Conservation (phyloP, 805 yeast species). For the Saccharomycopsis synnaedendra region DNA sequence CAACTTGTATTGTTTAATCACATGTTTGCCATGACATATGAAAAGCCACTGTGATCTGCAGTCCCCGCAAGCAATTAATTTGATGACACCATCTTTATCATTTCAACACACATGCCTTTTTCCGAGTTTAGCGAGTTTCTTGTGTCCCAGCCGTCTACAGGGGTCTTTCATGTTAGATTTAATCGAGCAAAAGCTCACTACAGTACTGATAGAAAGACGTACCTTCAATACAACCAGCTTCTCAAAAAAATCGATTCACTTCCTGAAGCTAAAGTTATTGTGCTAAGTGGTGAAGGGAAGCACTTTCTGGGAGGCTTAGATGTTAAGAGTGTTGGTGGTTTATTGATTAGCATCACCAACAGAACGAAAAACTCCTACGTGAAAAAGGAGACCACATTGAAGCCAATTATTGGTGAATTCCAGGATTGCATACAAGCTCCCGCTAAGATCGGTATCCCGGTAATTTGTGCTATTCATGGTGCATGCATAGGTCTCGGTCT, state of each 20-base stretch:
- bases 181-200: slow-evolving; percentile 51
- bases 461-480: slow-evolving; percentile 60
- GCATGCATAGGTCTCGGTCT: slow-evolving; percentile 53
- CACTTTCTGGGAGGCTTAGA: slow-evolving; percentile 62
- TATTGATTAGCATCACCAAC: not conserved
- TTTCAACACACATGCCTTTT: not conserved
- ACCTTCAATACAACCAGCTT: slow-evolving; percentile 44
- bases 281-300: slow-evolving; percentile 44
- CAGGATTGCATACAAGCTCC: slow-evolving; percentile 46
- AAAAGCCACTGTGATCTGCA: too few relatives aligned
- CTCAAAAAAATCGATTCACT: slow-evolving; percentile 31
- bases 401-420: slow-evolving; percentile 38
- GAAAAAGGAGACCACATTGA: slow-evolving; percentile 19
- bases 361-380: slow-evolving; percentile 15
- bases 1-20: too few relatives aligned
- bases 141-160: slow-evolving; percentile 16
- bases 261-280: slow-evolving; percentile 31
- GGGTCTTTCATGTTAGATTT: slow-evolving; percentile 44
- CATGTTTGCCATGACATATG: too few relatives aligned
- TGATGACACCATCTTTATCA: too few relatives aligned
- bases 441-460: slow-evolving; percentile 40
- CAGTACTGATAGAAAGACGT: slow-evolving; percentile 43
- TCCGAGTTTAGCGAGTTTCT: slow-evolving; percentile 2
- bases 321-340: slow-evolving; percentile 24
- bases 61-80: too few relatives aligned